A percentile compares a stretch with the other conserved stretches of the same genome.
Evolutionary conservation across 345 rosid species (phyloP).

Genomic region (Gossypioides kirkii): DNA sequence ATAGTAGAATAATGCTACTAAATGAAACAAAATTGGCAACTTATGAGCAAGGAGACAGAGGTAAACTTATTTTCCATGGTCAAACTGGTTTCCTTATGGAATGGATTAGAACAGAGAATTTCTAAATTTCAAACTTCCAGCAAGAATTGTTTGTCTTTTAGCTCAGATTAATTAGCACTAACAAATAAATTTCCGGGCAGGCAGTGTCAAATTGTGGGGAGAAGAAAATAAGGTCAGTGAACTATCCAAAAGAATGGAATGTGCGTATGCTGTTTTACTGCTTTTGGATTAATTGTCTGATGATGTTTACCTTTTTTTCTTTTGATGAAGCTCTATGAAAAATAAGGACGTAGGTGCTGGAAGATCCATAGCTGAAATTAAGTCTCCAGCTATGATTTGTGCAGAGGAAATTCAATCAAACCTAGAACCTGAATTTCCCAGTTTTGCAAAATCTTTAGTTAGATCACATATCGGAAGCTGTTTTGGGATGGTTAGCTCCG

Average conservation of each 20-base stretch:
- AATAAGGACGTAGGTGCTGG: conserved; percentile 23
- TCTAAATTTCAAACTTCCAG: not conserved
- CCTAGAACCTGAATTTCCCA: conserved; percentile 49
- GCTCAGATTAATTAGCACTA: not conserved
- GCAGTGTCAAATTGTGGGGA: conserved; percentile 29
- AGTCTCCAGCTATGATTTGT: conserved; percentile 47
- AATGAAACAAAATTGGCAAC: not conserved
- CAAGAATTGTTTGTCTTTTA: not conserved
- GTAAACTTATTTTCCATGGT: not conserved
- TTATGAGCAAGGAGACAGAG: not conserved
- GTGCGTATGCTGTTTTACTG: not conserved
- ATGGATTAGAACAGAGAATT: not conserved
- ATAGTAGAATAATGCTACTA: not conserved
- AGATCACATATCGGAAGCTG: conserved; percentile 66
- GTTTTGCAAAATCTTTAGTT: conserved; percentile 54
- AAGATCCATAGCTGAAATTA: conserved; percentile 20
- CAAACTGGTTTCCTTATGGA: not conserved
- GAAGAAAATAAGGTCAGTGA: conserved; percentile 43
- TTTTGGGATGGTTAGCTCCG: conserved; percentile 56
- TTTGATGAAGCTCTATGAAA: conserved; percentile 16
- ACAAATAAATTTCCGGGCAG: conserved; percentile 25
- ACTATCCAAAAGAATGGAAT: conserved; percentile 2
- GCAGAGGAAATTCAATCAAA: conserved; percentile 61
- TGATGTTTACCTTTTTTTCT: not conserved
- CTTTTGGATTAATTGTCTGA: not conserved